Evolutionary conservation across 108 stramenopile species (phyloP).

Genomic region (Skeletonema marinoi): DNA sequence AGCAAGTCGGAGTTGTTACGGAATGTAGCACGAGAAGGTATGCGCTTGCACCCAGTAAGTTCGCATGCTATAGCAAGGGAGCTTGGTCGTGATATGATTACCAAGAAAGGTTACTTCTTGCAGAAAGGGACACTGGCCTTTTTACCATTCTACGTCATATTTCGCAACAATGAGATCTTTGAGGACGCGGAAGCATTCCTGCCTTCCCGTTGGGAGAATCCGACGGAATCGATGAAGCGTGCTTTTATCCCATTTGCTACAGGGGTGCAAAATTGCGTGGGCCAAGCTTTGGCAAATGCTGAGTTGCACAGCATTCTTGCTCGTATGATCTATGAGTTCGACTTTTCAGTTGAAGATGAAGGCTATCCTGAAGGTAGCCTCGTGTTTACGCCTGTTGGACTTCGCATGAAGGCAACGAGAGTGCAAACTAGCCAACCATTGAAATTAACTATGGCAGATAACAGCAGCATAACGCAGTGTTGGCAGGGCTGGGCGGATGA

Average conservation of each 20-base stretch:
- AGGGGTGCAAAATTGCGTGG: constrained; percentile 30
- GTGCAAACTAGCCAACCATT: too few relatives aligned
- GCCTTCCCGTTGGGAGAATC: constrained; percentile 42
- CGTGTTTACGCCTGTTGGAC: too few relatives aligned
- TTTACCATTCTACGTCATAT: not conserved
- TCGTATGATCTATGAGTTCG: too few relatives aligned
- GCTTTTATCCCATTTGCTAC: constrained; percentile 21
- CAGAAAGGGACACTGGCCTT: constrained; percentile 21
- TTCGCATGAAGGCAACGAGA: too few relatives aligned
- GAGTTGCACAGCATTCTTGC: not conserved
- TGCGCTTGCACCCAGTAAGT: constrained; percentile 22
- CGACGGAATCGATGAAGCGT: constrained; percentile 23
- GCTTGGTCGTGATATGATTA: constrained; percentile 19
- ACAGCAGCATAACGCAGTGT: not conserved
- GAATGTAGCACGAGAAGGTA: constrained; percentile 33
- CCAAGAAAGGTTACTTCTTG: constrained; percentile 2
- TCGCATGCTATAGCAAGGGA: constrained; percentile 9
- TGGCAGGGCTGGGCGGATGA: constrained; percentile 25
- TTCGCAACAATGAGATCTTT: constrained; percentile 17
- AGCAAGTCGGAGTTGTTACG: constrained; percentile 6
- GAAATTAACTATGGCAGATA: not conserved
- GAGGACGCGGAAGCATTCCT: not conserved
- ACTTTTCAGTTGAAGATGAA: too few relatives aligned
- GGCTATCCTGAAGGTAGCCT: too few relatives aligned
- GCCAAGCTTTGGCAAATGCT: constrained; percentile 27